A percentile compares a stretch with the other conserved stretches of the same genome.
Evolutionary conservation across 345 rosid species (phyloP).

Genomic region (Arabis alpina): DNA sequence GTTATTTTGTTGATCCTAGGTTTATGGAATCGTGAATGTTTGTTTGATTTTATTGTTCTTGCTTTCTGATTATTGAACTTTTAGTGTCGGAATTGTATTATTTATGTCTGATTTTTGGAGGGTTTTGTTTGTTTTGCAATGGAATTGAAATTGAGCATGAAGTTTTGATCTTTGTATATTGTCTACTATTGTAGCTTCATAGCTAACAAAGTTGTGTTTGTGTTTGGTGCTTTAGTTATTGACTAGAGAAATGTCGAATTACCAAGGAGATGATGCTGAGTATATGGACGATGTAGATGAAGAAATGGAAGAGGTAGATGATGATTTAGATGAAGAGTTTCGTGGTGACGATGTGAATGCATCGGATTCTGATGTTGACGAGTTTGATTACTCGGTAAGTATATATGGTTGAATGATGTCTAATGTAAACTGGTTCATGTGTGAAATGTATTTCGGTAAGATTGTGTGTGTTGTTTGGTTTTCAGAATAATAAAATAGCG

Average conservation of each 20-base stretch:
- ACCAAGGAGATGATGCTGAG: constrained; percentile 66
- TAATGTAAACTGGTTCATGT: background rate
- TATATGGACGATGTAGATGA: constrained; percentile 68
- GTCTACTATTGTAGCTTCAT: no score
- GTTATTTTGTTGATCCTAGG: constrained; percentile 23
- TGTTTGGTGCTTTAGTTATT: constrained; percentile 22
- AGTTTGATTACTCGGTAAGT: constrained; percentile 59
- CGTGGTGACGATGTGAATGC: constrained; percentile 51
- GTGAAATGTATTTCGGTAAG: no score
- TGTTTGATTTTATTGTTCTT: no score
- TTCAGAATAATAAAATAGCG: constrained; percentile 54
- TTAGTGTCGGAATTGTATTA: no score
- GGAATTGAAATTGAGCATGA: no score
- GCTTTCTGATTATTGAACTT: no score
- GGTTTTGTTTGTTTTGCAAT: no score
- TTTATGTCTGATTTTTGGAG: no score
- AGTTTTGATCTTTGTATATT: no score
- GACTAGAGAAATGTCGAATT: constrained; percentile 57
- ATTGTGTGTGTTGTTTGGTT: background rate
- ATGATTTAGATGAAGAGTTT: constrained; percentile 53
- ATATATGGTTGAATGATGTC: background rate
- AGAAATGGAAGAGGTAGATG: constrained; percentile 49
- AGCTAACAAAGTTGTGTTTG: background rate
- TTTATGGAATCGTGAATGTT: constrained; percentile 16
- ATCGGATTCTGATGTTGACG: constrained; percentile 75